Evolutionary conservation across 768 basidiomycete genomes (phyloP).

Genomic region (Jaapia argillacea): DNA sequence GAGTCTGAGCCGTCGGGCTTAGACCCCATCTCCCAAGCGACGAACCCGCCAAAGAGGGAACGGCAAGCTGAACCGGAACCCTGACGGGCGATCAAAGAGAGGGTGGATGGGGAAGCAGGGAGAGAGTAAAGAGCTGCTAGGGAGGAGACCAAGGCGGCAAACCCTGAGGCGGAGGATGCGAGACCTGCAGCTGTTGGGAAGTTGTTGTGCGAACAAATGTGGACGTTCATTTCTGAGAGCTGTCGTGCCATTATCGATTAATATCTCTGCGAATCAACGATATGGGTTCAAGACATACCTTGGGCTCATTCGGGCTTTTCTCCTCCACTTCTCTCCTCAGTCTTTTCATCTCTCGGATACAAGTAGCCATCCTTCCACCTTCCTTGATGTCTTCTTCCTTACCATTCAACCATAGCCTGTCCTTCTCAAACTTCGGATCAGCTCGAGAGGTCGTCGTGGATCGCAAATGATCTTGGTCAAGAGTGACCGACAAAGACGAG

Average conservation of each 20-base stretch:
- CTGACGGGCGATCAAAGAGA: constrained; percentile 92
- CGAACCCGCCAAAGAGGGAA: constrained; percentile 94
- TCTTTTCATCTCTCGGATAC: constrained; percentile 79
- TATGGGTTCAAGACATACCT: constrained; percentile 34
- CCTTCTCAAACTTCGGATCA: constrained; percentile 60
- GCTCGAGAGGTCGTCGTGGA: constrained; percentile 90
- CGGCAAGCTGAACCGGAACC: constrained; percentile 98
- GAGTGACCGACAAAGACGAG: constrained; percentile 95
- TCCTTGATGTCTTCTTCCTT: constrained; percentile 82
- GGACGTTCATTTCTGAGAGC: constrained; percentile 67
- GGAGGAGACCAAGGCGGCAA: constrained; percentile 89
- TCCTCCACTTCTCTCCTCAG: constrained; percentile 71
- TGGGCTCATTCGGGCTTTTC: constrained; percentile 49
- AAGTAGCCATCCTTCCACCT: constrained; percentile 70
- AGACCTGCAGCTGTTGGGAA: constrained; percentile 98
- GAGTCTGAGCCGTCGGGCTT: constrained; percentile 71
- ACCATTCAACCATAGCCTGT: constrained; percentile 93
- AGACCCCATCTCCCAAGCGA: constrained; percentile 84
- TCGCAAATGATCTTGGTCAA: constrained; percentile 91
- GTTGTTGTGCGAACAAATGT: constrained; percentile 94
- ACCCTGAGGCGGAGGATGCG: constrained; percentile 94
- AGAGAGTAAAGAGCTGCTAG: constrained; percentile 82
- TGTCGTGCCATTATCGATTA: constrained; percentile 17
- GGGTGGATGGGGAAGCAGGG: constrained; percentile 63
- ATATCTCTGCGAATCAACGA: constrained; percentile 1